These are phyloP conservation scores for Trichoderma koningiopsis DNA, from an alignment of 2,329 filamentous ascomycete species.

Conservation along the genomic window DNA sequence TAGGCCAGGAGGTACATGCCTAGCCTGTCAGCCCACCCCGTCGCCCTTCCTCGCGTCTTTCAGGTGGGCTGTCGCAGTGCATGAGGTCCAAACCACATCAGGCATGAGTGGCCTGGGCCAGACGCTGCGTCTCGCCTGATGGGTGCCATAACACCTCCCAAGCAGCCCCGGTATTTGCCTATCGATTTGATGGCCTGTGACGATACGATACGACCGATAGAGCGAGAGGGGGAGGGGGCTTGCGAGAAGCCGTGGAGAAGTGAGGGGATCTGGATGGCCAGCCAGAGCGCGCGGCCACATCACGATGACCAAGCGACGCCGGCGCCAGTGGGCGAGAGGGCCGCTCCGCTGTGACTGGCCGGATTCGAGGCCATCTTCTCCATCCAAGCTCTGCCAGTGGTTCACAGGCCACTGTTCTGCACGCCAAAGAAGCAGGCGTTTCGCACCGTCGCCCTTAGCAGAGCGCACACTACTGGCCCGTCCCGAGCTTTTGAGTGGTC, in stretches of 20 bases:
- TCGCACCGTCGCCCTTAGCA: conserved; percentile 10
- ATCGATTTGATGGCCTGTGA: conserved; percentile 30
- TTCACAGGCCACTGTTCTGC: conserved; percentile 16
- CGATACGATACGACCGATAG: conserved; percentile 27
- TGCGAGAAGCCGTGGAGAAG: conserved; percentile 16
- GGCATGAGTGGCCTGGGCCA: conserved; percentile 21
- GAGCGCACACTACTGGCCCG: conserved; percentile 19
- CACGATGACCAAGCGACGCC: conserved; percentile 1
- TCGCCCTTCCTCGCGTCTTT: neutral
- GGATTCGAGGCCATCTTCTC: conserved; percentile 21
- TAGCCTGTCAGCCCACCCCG: conserved; percentile 4
- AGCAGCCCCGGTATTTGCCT: conserved; percentile 24
- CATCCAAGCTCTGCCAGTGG: conserved; percentile 4
- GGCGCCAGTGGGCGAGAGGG: neutral
- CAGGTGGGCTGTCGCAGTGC: conserved; percentile 13
- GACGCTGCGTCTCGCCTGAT: conserved; percentile 26
- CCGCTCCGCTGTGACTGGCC: conserved; percentile 14
- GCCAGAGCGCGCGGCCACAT: conserved; percentile 10
- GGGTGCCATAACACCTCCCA: conserved; percentile 25
- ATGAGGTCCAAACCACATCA: conserved; percentile 27
- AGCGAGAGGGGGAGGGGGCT: conserved; percentile 1
- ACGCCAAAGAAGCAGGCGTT: conserved; percentile 21
- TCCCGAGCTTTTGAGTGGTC: conserved; percentile 24
- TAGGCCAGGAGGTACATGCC: conserved; percentile 7
- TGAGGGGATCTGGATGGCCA: conserved; percentile 1